Base-by-base conservation (phyloP, 139 green algal species). In the Medakamo hakoo region DNA sequence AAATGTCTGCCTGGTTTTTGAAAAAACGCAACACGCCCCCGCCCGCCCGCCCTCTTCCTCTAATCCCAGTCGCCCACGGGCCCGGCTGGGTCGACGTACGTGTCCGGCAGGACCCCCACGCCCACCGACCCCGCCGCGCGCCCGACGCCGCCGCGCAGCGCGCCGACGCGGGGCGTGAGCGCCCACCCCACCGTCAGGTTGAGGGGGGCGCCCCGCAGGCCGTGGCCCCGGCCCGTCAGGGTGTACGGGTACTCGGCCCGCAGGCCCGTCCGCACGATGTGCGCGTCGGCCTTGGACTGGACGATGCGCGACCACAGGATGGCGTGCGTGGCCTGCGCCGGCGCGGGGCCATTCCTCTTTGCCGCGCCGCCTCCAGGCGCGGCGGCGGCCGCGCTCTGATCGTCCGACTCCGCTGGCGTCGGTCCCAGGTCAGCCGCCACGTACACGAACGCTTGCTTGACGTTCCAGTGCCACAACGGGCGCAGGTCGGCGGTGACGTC, bases 401-500 rank as follows among this genome's bases (percentile, higher is more conserved):
- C n/a, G n/a, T n/a, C n/a, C n/a, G n/a, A n/a, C n/a, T n/a, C n/a
- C n/a, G n/a, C n/a, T n/a, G 2, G 16, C 21, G 29, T 22, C 21
- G 59, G 55, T 29, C 24, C 30, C 1, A 55, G 55, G 16, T 64
- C 29, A 5, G 59, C 59, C 29, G 19, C 24, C 23, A 56, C 29
- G 19, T 55, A 64, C 59, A 64, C 59, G 59, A 56, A 64, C 29
- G 30, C 59, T 29, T 64, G 59, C 30, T 55, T 64, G 1, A 29
- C 55, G 59, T 64, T 64, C 59, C 59, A 64, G 59, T 55, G 29
- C 19, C 55, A 64, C 30, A 64, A 18, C 18, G 22, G 24, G 21
- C 2, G 1, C 3, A 64, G 29, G 29, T 64, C 59, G 19, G 30
- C 3, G 25, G 49, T 22, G 19, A 64, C 22, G 19, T 64, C 19